Evolutionary conservation across 1,284 basidiomycete species (phyloP).

Genomic region (Gymnopus androsaceus): DNA sequence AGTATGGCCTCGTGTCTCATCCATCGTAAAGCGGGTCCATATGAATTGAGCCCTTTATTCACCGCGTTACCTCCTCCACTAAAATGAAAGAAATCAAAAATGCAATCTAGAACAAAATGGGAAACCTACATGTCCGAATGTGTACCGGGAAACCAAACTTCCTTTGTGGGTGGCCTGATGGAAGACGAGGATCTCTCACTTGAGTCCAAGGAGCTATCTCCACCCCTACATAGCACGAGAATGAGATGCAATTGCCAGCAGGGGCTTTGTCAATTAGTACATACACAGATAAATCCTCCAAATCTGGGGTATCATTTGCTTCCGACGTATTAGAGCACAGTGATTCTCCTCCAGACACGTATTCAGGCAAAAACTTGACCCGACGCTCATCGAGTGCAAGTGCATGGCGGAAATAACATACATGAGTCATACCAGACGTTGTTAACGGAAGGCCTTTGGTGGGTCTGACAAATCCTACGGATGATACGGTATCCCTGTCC

Average conservation of each 20-base stretch:
- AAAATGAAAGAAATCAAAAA: neutral
- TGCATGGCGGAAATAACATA: slow-evolving; percentile 32
- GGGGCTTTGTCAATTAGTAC: neutral
- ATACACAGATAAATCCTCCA: no score
- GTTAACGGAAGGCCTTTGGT: slow-evolving; percentile 23
- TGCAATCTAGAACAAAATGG: neutral
- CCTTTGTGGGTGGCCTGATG: no score
- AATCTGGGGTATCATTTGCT: no score
- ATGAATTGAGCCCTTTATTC: no score
- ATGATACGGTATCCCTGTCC: slow-evolving; percentile 31
- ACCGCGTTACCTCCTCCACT: no score
- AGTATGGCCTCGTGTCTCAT: no score
- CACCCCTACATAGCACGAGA: neutral
- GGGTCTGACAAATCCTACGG: slow-evolving; percentile 23
- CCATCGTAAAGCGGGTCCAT: no score
- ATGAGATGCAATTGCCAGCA: neutral
- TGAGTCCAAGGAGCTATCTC: no score
- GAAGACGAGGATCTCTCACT: no score
- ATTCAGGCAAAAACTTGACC: slow-evolving; percentile 41
- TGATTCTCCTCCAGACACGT: slow-evolving; percentile 10
- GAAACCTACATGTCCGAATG: slow-evolving; percentile 15
- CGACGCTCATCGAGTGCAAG: slow-evolving; percentile 38
- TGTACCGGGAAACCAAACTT: slow-evolving; percentile 15
- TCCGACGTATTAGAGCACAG: no score
- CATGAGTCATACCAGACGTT: slow-evolving; percentile 21